A percentile compares a stretch with the other conserved stretches of the same genome.
These are phyloP conservation scores for Hagleromyces aurorensis DNA, from an alignment of 805 yeast genomes.

Conservation along the genomic window DNA sequence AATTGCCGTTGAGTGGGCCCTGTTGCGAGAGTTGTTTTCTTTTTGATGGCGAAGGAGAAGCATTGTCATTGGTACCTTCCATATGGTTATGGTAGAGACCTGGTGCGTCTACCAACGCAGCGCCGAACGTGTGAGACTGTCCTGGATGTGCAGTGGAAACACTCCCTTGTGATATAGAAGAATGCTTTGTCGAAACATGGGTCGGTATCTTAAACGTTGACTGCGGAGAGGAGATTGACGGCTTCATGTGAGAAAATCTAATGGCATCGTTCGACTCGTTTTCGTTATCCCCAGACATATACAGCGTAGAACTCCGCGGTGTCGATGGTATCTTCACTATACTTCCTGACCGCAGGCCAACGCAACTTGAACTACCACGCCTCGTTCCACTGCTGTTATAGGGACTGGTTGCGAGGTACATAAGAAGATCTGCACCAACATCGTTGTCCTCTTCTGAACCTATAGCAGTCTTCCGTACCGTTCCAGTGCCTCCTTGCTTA, in stretches of 20 bases:
- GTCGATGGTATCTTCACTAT: slow-evolving; percentile 19
- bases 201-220: slow-evolving; percentile 25
- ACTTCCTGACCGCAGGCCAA: not conserved
- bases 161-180: slow-evolving; percentile 3
- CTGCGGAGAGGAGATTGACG: slow-evolving; percentile 25
- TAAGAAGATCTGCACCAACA: slow-evolving; percentile 30
- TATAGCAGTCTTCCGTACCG: slow-evolving; percentile 6
- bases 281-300: slow-evolving; percentile 4
- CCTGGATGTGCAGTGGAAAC: too few species aligned
- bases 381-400: slow-evolving; percentile 13
- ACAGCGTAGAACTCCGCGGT: slow-evolving; percentile 14
- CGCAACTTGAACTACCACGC: not conserved
- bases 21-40: slow-evolving; percentile 6
- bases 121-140: too few species aligned
- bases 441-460: slow-evolving; percentile 14
- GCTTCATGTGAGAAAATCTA: slow-evolving; percentile 25
- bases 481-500: too few species aligned
- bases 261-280: slow-evolving; percentile 16
- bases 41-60: slow-evolving; percentile 14
- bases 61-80: slow-evolving; percentile 3
- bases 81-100: slow-evolving; percentile 11
- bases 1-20: slow-evolving; percentile 3
- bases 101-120: slow-evolving; percentile 25
- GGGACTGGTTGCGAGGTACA: slow-evolving; percentile 33
- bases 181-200: slow-evolving; percentile 4